Evolutionary conservation across 192 early-diverging fungal genomes (phyloP).

Genomic region (Chytriomyces hyalinus): DNA sequence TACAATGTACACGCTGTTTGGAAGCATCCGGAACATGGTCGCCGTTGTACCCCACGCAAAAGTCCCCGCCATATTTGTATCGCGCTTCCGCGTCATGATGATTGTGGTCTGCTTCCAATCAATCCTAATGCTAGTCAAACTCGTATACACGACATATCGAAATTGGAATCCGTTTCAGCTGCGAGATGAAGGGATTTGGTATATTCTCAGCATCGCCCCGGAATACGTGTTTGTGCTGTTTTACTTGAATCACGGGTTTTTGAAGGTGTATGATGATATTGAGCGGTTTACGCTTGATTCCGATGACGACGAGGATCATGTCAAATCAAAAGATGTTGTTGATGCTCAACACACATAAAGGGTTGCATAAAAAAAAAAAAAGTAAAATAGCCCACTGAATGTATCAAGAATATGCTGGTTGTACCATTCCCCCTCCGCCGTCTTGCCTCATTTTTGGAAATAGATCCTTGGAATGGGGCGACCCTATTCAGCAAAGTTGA

Average conservation of each 20-base stretch:
- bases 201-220: slow-evolving; percentile 14
- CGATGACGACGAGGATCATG: too few relatives aligned
- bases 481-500: too few relatives aligned
- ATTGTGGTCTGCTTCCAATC: slow-evolving; percentile 10
- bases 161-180: slow-evolving; percentile 23
- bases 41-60: neutral
- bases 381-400: too few relatives aligned
- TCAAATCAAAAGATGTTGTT: too few relatives aligned
- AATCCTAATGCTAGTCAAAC: slow-evolving; percentile 20
- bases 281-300: neutral
- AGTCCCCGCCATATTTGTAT: neutral
- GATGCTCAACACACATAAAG: too few relatives aligned
- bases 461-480: too few relatives aligned
- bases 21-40: neutral
- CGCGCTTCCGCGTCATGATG: neutral
- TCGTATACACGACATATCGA: slow-evolving; percentile 15
- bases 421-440: too few relatives aligned
- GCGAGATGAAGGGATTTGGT: slow-evolving; percentile 9
- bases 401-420: too few relatives aligned
- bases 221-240: slow-evolving; percentile 9
- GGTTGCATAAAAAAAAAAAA: too few relatives aligned
- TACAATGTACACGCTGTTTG: slow-evolving; percentile 21
- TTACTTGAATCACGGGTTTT: neutral
- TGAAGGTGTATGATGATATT: slow-evolving; percentile 13
- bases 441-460: too few relatives aligned